A percentile compares a stretch with the other conserved stretches of the same genome.
Conservation (phyloP, 2,329 filamentous ascomycete genomes). For the Paracoccidioides lutzii region DNA sequence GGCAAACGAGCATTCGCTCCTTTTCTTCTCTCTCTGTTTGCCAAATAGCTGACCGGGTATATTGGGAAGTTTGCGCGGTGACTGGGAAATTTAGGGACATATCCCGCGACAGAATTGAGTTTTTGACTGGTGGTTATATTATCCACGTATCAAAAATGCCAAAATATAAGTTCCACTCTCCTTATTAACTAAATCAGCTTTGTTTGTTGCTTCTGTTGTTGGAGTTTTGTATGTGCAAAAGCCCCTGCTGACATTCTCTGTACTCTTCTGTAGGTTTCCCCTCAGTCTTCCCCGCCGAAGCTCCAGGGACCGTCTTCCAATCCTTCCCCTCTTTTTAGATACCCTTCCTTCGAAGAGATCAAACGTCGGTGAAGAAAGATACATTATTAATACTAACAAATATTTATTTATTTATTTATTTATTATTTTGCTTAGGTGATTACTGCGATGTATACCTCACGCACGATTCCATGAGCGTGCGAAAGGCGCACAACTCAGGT, state of each 20-base stretch:
- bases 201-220: neutral
- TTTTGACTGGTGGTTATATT: neutral
- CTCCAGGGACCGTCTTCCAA: neutral
- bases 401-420: neutral
- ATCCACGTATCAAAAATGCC: slow-evolving; percentile 50
- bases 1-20: neutral
- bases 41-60: neutral
- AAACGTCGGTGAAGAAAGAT: neutral
- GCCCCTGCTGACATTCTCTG: slow-evolving; percentile 27
- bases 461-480: slow-evolving; percentile 98
- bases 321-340: slow-evolving; percentile 2
- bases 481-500: slow-evolving; percentile 94
- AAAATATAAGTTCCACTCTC: slow-evolving; percentile 55
- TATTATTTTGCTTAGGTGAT: slow-evolving; percentile 50
- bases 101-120: neutral
- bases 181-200: neutral
- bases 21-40: neutral
- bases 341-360: slow-evolving; percentile 12
- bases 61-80: neutral
- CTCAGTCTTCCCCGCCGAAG: slow-evolving; percentile 2
- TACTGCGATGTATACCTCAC: slow-evolving; percentile 99
- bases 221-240: neutral
- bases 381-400: slow-evolving; percentile 1
- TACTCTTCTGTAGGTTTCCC: slow-evolving; percentile 56
- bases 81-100: neutral